phyloP scores from a whole-genome alignment of 2,329 filamentous ascomycete genomes.

The Passalora sequoiae region DNA sequence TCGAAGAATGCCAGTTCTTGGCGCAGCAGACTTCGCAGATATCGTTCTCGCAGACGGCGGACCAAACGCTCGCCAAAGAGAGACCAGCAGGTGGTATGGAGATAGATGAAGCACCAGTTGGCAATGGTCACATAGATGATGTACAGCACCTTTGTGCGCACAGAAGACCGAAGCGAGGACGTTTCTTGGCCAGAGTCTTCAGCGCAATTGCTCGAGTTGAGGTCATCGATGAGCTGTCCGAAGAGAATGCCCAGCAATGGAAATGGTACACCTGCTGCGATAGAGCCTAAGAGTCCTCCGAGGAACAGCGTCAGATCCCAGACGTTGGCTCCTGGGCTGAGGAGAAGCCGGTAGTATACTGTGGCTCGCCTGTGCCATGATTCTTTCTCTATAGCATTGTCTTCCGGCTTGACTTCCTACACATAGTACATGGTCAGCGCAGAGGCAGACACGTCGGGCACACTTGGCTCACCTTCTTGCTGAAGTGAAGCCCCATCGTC shows the following conservation, averaged over 20 bases:
- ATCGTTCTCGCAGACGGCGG: constrained; percentile 57
- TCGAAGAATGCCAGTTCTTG: constrained; percentile 63
- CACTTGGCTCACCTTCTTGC: constrained; percentile 3
- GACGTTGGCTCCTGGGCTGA: constrained; percentile 12
- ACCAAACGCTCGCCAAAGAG: constrained; percentile 60
- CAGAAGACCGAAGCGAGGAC: constrained; percentile 37
- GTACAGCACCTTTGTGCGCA: constrained; percentile 55
- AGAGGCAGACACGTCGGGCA: background rate
- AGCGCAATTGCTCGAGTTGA: constrained; percentile 55
- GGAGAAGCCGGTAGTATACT: constrained; percentile 15
- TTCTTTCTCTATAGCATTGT: constrained; percentile 5
- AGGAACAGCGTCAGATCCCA: constrained; percentile 14
- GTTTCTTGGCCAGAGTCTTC: constrained; percentile 28
- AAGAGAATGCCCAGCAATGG: constrained; percentile 62
- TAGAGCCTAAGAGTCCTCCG: constrained; percentile 24
- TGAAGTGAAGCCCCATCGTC: constrained; percentile 11
- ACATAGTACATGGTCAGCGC: background rate
- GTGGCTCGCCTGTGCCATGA: constrained; percentile 12
- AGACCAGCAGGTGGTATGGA: constrained; percentile 60
- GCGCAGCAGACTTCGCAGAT: constrained; percentile 54
- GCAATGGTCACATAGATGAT: constrained; percentile 62
- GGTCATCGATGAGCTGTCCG: constrained; percentile 57
- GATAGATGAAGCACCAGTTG: constrained; percentile 52
- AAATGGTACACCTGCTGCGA: constrained; percentile 58
- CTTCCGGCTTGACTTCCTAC: constrained; percentile 4